Evolutionary conservation across 2,329 filamentous ascomycete species (phyloP).

Genomic region (Paracoccidioides brasiliensis): DNA sequence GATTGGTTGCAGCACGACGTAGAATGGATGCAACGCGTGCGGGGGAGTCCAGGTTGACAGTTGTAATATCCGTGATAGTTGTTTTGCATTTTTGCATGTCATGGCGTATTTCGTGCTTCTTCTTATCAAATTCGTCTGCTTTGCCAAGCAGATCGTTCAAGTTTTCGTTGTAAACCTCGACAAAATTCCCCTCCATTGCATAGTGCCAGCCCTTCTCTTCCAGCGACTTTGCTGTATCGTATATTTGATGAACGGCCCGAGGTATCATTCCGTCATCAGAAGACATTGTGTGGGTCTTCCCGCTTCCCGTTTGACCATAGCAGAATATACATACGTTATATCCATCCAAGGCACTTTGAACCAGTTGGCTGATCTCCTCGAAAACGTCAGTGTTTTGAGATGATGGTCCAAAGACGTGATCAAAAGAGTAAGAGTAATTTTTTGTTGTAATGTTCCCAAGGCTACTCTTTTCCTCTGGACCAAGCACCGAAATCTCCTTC

Average conservation of each 20-base stretch:
- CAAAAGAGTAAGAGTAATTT: conserved; percentile 77
- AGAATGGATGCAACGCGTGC: conserved; percentile 70
- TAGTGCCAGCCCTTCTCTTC: conserved; percentile 91
- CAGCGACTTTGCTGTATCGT: conserved; percentile 68
- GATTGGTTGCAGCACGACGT: conserved; percentile 66
- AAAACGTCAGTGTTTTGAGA: conserved; percentile 79
- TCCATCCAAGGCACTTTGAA: conserved; percentile 89
- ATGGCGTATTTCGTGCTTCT: conserved; percentile 80
- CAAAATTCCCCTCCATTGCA: conserved; percentile 84
- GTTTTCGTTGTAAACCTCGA: conserved; percentile 98
- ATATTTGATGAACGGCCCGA: conserved; percentile 83
- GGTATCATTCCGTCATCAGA: conserved; percentile 88
- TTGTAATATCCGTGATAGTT: conserved; percentile 64
- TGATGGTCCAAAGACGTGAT: conserved; percentile 73
- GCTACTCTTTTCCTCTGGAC: conserved; percentile 71
- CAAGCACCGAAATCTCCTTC: conserved; percentile 72
- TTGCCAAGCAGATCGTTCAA: conserved; percentile 76
- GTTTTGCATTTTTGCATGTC: conserved; percentile 73
- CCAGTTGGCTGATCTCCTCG: conserved; percentile 89
- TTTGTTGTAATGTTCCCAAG: conserved; percentile 64
- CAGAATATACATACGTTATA: conserved; percentile 99
- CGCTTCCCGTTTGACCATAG: conserved; percentile 93
- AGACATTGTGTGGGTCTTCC: conserved; percentile 96
- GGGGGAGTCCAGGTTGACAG: conserved; percentile 64
- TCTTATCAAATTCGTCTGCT: conserved; percentile 58